Conservation (phyloP, 2,329 filamentous ascomycete species). For the Ophiocordyceps camponoti-saundersi region DNA sequence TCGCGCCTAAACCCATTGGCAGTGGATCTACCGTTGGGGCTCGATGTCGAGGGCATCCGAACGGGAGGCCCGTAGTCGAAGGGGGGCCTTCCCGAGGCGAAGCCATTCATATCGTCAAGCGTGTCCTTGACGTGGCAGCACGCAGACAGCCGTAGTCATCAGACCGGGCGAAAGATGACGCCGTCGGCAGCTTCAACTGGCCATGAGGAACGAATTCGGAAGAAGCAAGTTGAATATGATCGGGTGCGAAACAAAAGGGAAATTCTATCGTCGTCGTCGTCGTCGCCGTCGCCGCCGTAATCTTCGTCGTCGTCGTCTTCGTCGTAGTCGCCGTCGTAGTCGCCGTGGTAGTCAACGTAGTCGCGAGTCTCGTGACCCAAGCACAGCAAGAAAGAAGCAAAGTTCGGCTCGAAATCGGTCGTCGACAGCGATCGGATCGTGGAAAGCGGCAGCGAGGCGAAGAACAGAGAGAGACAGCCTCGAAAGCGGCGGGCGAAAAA, state of each 20-base stretch:
- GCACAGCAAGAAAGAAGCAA: background rate
- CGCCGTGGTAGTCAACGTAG: background rate
- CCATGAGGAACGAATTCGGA: slow-evolving; percentile 1
- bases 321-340: background rate
- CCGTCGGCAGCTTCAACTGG: slow-evolving; percentile 1
- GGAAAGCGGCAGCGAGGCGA: background rate
- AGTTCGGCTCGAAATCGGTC: background rate
- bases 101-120: slow-evolving; percentile 20
- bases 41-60: slow-evolving; percentile 15
- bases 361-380: background rate
- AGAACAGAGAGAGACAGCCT: background rate
- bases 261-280: background rate
- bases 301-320: background rate
- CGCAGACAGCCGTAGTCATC: slow-evolving; percentile 6
- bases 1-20: slow-evolving; percentile 43
- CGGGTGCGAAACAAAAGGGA: background rate
- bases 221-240: background rate
- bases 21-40: slow-evolving; percentile 29
- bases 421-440: background rate
- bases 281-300: background rate
- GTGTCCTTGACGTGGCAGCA: background rate
- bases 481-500: background rate
- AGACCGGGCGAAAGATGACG: slow-evolving; percentile 3
- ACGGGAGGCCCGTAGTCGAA: slow-evolving; percentile 18
- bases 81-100: slow-evolving; percentile 15